A percentile compares a stretch with the other conserved stretches of the same genome.
phyloP scores from a whole-genome alignment of 768 basidiomycete genomes.

The Boletus eberwhitei region DNA sequence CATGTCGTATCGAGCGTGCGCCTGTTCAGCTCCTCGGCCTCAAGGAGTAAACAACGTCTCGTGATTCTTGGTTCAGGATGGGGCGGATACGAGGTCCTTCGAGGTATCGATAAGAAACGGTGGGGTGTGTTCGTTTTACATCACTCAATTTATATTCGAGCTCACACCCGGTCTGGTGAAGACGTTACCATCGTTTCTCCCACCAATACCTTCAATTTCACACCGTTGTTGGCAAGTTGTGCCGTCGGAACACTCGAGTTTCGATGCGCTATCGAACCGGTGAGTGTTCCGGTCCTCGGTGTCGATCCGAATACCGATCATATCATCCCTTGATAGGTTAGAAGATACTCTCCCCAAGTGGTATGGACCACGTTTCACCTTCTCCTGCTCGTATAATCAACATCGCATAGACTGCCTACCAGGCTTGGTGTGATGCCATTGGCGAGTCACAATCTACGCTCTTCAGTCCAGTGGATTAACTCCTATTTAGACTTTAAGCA shows the following conservation, averaged over 20 bases:
- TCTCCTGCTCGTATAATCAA: not conserved
- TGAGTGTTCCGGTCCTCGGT: slow-evolving; percentile 32
- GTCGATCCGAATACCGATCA: slow-evolving; percentile 3
- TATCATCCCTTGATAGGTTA: slow-evolving; percentile 38
- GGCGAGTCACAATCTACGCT: slow-evolving; percentile 35
- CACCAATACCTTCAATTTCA: slow-evolving; percentile 41
- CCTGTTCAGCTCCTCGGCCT: slow-evolving; percentile 38
- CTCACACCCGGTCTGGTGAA: slow-evolving; percentile 23
- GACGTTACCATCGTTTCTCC: slow-evolving; percentile 69
- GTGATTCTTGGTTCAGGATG: slow-evolving; percentile 76
- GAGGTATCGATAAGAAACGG: slow-evolving; percentile 64
- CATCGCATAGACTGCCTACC: slow-evolving; percentile 50
- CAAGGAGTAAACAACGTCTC: slow-evolving; percentile 39
- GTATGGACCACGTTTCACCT: slow-evolving; percentile 33
- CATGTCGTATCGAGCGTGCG: slow-evolving; percentile 20
- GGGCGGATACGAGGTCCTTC: slow-evolving; percentile 71
- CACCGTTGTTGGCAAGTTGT: slow-evolving; percentile 49
- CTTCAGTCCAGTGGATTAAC: slow-evolving; percentile 5
- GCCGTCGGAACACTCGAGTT: slow-evolving; percentile 85
- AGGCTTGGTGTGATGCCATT: slow-evolving; percentile 75
- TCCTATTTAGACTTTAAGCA: slow-evolving; percentile 50
- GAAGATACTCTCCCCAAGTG: slow-evolving; percentile 53
- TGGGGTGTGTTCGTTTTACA: slow-evolving; percentile 49
- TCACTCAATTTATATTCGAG: not conserved
- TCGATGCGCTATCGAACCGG: slow-evolving; percentile 76